These are phyloP conservation scores for Prosopis cineraria DNA, from an alignment of 306 rosid genomes.

Conservation along the genomic window DNA sequence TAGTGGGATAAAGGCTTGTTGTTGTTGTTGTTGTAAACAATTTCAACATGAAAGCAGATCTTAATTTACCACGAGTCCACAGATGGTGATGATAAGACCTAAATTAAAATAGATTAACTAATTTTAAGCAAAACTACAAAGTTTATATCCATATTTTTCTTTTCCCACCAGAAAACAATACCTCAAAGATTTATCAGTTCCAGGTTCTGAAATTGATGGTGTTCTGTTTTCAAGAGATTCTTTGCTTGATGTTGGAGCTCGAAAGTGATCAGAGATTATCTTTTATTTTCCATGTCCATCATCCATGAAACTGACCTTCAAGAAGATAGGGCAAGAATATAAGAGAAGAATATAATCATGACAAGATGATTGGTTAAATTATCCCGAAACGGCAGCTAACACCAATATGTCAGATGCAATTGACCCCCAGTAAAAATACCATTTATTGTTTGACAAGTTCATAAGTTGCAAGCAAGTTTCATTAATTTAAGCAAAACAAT, in stretches of 20 bases:
- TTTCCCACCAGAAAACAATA: constrained; percentile 36
- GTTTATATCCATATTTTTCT: not conserved
- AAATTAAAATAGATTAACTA: constrained; percentile 50
- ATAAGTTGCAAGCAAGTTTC: constrained; percentile 23
- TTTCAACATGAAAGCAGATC: constrained; percentile 66
- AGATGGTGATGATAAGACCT: constrained; percentile 48
- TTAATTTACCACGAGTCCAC: constrained; percentile 60
- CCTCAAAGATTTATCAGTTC: constrained; percentile 57
- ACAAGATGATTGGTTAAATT: not conserved
- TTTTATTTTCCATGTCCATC: constrained; percentile 65
- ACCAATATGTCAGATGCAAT: constrained; percentile 18
- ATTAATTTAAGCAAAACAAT: constrained; percentile 21
- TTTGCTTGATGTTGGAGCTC: constrained; percentile 46
- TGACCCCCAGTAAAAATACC: not conserved
- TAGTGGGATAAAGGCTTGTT: no score
- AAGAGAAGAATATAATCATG: constrained; percentile 26
- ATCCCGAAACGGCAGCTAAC: constrained; percentile 35
- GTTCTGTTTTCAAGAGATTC: constrained; percentile 52
- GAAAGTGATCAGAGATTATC: constrained; percentile 76
- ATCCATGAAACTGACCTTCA: constrained; percentile 65
- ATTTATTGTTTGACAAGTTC: not conserved
- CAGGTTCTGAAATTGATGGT: constrained; percentile 46
- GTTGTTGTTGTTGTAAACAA: no score
- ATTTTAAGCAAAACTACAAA: constrained; percentile 18
- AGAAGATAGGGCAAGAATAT: constrained; percentile 27